Evolutionary conservation across 1,139 yeast genomes (phyloP).

Genomic region (Pichia sp.): DNA sequence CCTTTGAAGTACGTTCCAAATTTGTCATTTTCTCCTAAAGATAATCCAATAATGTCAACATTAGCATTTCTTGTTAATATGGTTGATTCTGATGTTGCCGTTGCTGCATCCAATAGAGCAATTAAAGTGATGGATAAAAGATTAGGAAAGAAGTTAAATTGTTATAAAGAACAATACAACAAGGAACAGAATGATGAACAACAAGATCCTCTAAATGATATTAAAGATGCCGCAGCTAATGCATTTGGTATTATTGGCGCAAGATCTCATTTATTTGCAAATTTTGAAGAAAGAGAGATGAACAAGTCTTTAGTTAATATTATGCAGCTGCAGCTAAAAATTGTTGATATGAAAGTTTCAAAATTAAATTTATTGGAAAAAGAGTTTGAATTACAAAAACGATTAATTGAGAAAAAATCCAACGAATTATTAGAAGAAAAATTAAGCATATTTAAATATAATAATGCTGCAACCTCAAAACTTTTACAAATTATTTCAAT

Average conservation of each 20-base stretch:
- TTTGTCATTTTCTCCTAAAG: conserved; percentile 76
- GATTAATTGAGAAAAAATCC: conserved; percentile 66
- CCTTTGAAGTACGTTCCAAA: conserved; percentile 80
- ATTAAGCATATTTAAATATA: conserved; percentile 60
- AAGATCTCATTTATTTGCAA: conserved; percentile 75
- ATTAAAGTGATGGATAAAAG: conserved; percentile 50
- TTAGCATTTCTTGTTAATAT: conserved; percentile 79
- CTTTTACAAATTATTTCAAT: conserved; percentile 39
- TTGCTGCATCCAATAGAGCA: conserved; percentile 70
- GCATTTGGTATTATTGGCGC: conserved; percentile 71
- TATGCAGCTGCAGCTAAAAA: conserved; percentile 64
- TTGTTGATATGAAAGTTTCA: conserved; percentile 68
- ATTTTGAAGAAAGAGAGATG: conserved; percentile 77
- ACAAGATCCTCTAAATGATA: conserved; percentile 21
- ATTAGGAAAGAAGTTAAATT: conserved; percentile 35
- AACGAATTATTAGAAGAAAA: conserved; percentile 79
- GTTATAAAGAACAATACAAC: conserved; percentile 17
- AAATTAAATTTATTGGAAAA: conserved; percentile 70
- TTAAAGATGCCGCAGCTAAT: conserved; percentile 45
- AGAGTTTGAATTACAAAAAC: conserved; percentile 72
- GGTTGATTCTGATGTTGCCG: conserved; percentile 82
- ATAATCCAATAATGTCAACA: conserved; percentile 89
- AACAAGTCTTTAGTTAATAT: conserved; percentile 51
- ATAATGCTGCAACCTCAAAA: conserved; percentile 45
- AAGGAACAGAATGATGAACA: conserved; percentile 1